Conservation (phyloP, 1,139 yeast genomes). For the Blastobotrys serpentis region DNA sequence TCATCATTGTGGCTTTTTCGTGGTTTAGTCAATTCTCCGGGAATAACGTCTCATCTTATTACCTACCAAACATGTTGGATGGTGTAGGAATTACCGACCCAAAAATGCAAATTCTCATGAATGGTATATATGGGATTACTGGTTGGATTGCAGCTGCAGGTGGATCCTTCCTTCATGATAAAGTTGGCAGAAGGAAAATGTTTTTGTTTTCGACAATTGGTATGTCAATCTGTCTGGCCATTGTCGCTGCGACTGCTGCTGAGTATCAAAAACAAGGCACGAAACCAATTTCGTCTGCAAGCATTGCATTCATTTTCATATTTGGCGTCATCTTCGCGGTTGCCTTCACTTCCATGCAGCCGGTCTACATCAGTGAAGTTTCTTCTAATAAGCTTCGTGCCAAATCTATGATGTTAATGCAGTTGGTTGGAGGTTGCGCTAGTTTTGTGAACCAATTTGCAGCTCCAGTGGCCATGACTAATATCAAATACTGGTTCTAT, state of each 20-base stretch:
- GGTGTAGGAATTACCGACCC: constrained; percentile 19
- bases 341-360: constrained; percentile 30
- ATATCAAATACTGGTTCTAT: constrained; percentile 58
- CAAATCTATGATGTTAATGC: constrained; percentile 29
- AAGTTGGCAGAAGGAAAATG: constrained; percentile 25
- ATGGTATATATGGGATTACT: constrained; percentile 18
- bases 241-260: constrained; percentile 25
- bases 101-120: constrained; percentile 19
- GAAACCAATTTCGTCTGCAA: constrained; percentile 18
- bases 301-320: constrained; percentile 25
- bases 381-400: constrained; percentile 39
- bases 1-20: constrained; percentile 20
- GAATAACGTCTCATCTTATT: constrained; percentile 21
- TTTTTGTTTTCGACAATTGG: constrained; percentile 17
- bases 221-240: constrained; percentile 23
- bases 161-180: constrained; percentile 23
- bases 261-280: constrained; percentile 15
- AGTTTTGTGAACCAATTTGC: constrained; percentile 48
- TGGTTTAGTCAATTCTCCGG: constrained; percentile 23
- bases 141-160: constrained; percentile 18
- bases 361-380: constrained; percentile 39
- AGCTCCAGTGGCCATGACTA: constrained; percentile 58
- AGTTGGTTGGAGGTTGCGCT: constrained; percentile 16
- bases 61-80: constrained; percentile 17
- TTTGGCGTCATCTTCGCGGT: constrained; percentile 23